phyloP scores from a whole-genome alignment of 768 basidiomycete species.

The Boletus bicolor region DNA sequence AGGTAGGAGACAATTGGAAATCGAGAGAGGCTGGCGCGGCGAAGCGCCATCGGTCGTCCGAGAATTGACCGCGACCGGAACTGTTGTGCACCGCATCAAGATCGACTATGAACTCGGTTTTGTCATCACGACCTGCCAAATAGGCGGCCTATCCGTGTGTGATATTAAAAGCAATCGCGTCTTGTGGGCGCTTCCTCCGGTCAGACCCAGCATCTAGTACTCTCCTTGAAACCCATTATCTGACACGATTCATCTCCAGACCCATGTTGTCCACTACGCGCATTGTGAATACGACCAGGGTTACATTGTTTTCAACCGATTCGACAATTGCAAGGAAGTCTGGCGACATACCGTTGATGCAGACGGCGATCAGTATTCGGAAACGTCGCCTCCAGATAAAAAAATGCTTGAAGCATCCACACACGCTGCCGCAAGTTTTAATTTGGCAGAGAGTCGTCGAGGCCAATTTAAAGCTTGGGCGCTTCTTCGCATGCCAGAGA shows the following conservation, averaged over 20 bases:
- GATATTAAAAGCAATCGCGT: slow-evolving; percentile 46
- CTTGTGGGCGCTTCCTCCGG: slow-evolving; percentile 64
- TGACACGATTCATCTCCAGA: slow-evolving; percentile 7
- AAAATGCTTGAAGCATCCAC: slow-evolving; percentile 23
- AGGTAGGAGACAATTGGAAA: slow-evolving; percentile 46
- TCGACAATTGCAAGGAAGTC: slow-evolving; percentile 58
- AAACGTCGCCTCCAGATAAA: slow-evolving; percentile 33
- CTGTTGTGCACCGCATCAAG: slow-evolving; percentile 68
- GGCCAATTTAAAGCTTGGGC: slow-evolving; percentile 67
- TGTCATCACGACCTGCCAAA: slow-evolving; percentile 52
- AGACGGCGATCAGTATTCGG: slow-evolving; percentile 17
- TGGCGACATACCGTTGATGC: slow-evolving; percentile 53
- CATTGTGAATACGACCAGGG: slow-evolving; percentile 75
- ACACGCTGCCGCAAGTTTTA: slow-evolving; percentile 17
- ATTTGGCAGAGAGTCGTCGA: slow-evolving; percentile 16
- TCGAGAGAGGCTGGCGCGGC: slow-evolving; percentile 56
- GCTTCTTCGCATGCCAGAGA: slow-evolving; percentile 45
- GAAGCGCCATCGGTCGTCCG: slow-evolving; percentile 40
- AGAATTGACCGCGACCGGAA: slow-evolving; percentile 33
- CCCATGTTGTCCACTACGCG: slow-evolving; percentile 37
- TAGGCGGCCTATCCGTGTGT: slow-evolving; percentile 57
- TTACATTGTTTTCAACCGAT: slow-evolving; percentile 67
- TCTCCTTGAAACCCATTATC: not conserved
- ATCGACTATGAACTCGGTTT: slow-evolving; percentile 62
- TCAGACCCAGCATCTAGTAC: slow-evolving; percentile 28